Evolutionary conservation across 352 stramenopile species (phyloP).

Genomic region (Phytophthora quininea): DNA sequence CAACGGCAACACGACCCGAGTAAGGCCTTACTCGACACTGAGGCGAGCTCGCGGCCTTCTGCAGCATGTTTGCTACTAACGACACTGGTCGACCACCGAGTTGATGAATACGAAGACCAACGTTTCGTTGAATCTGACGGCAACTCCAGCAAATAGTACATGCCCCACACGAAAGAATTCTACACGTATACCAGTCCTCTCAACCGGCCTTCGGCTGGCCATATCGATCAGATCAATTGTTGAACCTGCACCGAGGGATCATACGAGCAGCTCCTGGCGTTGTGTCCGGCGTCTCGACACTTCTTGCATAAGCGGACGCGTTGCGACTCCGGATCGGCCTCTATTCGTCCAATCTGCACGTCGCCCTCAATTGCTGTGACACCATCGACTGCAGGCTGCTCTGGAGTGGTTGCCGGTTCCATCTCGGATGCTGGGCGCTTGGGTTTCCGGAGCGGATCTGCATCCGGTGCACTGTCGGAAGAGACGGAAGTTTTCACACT

Average conservation of each 20-base stretch:
- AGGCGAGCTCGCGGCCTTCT: too few relatives aligned
- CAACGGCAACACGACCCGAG: background rate
- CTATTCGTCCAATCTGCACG: too few relatives aligned
- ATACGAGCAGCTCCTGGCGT: conserved; percentile 54
- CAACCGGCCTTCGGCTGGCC: too few relatives aligned
- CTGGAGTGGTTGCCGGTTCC: background rate
- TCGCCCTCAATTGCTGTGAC: too few relatives aligned
- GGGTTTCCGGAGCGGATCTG: background rate
- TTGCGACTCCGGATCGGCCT: conserved; percentile 15
- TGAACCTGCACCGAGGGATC: conserved; percentile 9
- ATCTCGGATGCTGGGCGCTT: conserved; percentile 20
- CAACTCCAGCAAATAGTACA: too few relatives aligned
- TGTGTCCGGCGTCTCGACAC: conserved; percentile 53
- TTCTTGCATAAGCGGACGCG: conserved; percentile 52
- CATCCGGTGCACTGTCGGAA: too few relatives aligned
- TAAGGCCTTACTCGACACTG: too few relatives aligned
- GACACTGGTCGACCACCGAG: background rate
- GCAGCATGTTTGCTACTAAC: too few relatives aligned
- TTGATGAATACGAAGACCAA: background rate
- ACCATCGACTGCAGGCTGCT: too few relatives aligned
- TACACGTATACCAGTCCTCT: too few relatives aligned
- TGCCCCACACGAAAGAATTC: too few relatives aligned
- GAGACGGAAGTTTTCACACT: background rate
- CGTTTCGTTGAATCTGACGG: background rate
- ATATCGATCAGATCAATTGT: conserved; percentile 11